Base-by-base conservation (phyloP, 1,284 basidiomycete species). In the Termitomyces sp. region DNA sequence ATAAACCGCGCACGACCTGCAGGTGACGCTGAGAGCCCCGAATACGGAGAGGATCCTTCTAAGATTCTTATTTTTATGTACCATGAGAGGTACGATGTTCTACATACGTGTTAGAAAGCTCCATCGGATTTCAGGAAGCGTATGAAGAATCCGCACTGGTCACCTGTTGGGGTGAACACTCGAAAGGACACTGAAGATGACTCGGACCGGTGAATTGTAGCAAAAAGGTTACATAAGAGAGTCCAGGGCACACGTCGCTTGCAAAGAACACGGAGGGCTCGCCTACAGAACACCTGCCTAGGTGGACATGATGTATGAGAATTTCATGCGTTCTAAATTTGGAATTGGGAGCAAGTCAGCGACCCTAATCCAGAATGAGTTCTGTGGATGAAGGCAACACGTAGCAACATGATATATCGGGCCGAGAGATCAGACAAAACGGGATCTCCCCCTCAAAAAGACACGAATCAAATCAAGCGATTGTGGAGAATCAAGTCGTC, bases 21-120 rank as follows among this genome's bases (percentile, higher is more conserved):
- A 49, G 47, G 47, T 49, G 47, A 38, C 6, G 36, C 34, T 49
- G 47, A 26, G 47, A 38, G n/a, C 47, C 47, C 47, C 47, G 47
- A 49, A 17, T 9, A 26, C 47, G 47, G 47, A 49, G 34, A 38
- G 24, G 17, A 38, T 38, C 24, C 33, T 48, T 34, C 45, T 34
- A 19, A 47, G 31, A 26, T 24, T 33, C 33, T n/a, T 47, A 48
- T 24, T 38, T 28, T 48, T 36, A n/a, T 47, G 21, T 36, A 36
- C 34, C 15, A 48, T 12, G 33, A 15, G 21, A 48, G 46, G 24
- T 48, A 24, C 19, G 34, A 34, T 19, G 19, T 34, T n/a, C 19
- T 34, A 34, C 45, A 33, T 46, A 12, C 5, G 13, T 19, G 45
- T 47, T 21, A 34, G n/a, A 10, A 21, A 34, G 45, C 31, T 47